Conservation (phyloP, 163 green algal species). For the Trebouxia gelatinosa region DNA sequence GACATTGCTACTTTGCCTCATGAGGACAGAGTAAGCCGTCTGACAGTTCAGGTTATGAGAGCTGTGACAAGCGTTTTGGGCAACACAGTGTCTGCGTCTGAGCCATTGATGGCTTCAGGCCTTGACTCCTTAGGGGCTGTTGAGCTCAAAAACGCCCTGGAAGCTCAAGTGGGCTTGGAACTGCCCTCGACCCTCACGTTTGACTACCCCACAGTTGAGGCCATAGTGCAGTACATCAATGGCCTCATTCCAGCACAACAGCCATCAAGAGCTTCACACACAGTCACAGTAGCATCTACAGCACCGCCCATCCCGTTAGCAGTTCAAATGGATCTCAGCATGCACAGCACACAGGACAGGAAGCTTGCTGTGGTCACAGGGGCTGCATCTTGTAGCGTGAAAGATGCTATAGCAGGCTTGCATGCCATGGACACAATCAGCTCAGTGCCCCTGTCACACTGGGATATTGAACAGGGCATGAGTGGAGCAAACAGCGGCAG, state of each 20-base stretch:
- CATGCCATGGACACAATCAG: slow-evolving; percentile 41
- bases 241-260: slow-evolving; percentile 13
- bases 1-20: too few relatives aligned
- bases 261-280: not conserved
- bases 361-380: slow-evolving; percentile 2
- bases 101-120: slow-evolving; percentile 70
- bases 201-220: slow-evolving; percentile 52
- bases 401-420: not conserved
- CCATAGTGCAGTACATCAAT: slow-evolving; percentile 38
- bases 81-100: not conserved
- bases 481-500: slow-evolving; percentile 5
- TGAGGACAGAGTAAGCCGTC: too few relatives aligned
- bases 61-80: slow-evolving; percentile 34
- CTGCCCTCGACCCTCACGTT: slow-evolving; percentile 65
- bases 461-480: slow-evolving; percentile 64
- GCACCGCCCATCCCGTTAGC: too few relatives aligned
- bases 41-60: too few relatives aligned
- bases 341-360: not conserved
- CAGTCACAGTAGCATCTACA: not conserved
- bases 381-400: not conserved
- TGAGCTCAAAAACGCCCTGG: slow-evolving; percentile 76
- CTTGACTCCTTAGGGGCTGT: slow-evolving; percentile 68
- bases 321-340: too few relatives aligned
- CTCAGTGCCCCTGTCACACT: slow-evolving; percentile 53
- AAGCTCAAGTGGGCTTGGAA: slow-evolving; percentile 46